phyloP scores from a whole-genome alignment of 2,329 filamentous ascomycete species.

The Nemania abortiva region DNA sequence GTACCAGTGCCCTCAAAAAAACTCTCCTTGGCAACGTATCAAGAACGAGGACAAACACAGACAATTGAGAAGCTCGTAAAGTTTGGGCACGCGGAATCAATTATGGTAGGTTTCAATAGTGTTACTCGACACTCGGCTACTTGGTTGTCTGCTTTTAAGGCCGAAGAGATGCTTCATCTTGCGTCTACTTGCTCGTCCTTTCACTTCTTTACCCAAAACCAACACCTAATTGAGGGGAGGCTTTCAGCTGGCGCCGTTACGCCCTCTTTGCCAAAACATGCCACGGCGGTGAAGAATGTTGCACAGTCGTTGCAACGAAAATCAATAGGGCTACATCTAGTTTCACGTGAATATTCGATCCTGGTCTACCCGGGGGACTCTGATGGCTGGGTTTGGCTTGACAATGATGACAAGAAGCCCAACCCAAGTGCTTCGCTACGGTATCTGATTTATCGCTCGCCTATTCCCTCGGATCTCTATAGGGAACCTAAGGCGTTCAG shows the following conservation, averaged over 20 bases:
- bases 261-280: slow-evolving; percentile 32
- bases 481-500: slow-evolving; percentile 20
- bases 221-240: slow-evolving; percentile 35
- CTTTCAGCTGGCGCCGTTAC: slow-evolving; percentile 44
- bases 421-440: slow-evolving; percentile 38
- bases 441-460: slow-evolving; percentile 46
- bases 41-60: slow-evolving; percentile 45
- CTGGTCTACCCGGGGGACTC: slow-evolving; percentile 47
- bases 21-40: slow-evolving; percentile 45
- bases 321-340: slow-evolving; percentile 45
- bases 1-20: slow-evolving; percentile 32
- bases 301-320: slow-evolving; percentile 41
- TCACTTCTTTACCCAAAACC: slow-evolving; percentile 42
- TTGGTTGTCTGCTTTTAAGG: slow-evolving; percentile 47
- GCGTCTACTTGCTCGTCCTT: slow-evolving; percentile 43
- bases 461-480: slow-evolving; percentile 31
- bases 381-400: slow-evolving; percentile 44
- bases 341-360: slow-evolving; percentile 47
- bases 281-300: slow-evolving; percentile 41
- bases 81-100: slow-evolving; percentile 45
- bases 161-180: slow-evolving; percentile 43
- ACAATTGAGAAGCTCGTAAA: slow-evolving; percentile 43
- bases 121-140: slow-evolving; percentile 43
- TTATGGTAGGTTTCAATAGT: slow-evolving; percentile 44
- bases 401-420: slow-evolving; percentile 25